Evolutionary conservation across 305 asterid genomes (phyloP).

Genomic region (Lippia alba): DNA sequence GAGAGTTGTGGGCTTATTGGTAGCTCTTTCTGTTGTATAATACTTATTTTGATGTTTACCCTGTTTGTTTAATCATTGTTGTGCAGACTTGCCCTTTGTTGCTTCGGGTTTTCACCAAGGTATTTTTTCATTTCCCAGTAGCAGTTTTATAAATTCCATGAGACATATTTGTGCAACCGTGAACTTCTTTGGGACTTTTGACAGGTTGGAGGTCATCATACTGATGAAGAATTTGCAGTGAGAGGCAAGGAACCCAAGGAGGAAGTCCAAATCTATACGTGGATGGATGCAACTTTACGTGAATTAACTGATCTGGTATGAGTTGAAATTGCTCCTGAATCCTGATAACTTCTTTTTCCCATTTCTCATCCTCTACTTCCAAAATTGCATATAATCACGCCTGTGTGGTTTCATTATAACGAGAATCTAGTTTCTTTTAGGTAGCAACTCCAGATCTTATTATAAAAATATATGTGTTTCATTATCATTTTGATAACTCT

Average conservation of each 20-base stretch:
- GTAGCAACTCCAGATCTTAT: not conserved
- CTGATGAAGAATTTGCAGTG: slow-evolving; percentile 81
- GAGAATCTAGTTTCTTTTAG: not conserved
- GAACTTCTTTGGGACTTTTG: slow-evolving; percentile 15
- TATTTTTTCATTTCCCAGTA: slow-evolving; percentile 33
- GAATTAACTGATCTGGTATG: slow-evolving; percentile 97
- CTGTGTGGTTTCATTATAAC: not conserved
- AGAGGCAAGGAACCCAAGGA: slow-evolving; percentile 99
- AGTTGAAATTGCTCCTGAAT: not conserved
- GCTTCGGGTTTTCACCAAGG: slow-evolving; percentile 95
- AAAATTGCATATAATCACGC: slow-evolving; percentile 6
- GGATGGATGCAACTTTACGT: slow-evolving; percentile 98
- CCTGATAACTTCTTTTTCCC: not conserved
- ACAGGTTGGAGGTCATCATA: slow-evolving; percentile 91
- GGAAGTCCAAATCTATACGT: slow-evolving; percentile 96
- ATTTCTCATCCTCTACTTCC: slow-evolving; percentile 8
- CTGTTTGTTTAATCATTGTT: slow-evolving; percentile 33
- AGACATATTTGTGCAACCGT: slow-evolving; percentile 7
- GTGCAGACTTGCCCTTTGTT: slow-evolving; percentile 79
- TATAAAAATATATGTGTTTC: not conserved
- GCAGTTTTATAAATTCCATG: not conserved
- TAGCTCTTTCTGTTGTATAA: not conserved
- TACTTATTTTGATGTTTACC: not conserved
- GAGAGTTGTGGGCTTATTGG: not conserved
- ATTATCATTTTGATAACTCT: not conserved